Base-by-base conservation (phyloP, 495 filamentous ascomycete genomes). In the Lentithecium fluviatile region DNA sequence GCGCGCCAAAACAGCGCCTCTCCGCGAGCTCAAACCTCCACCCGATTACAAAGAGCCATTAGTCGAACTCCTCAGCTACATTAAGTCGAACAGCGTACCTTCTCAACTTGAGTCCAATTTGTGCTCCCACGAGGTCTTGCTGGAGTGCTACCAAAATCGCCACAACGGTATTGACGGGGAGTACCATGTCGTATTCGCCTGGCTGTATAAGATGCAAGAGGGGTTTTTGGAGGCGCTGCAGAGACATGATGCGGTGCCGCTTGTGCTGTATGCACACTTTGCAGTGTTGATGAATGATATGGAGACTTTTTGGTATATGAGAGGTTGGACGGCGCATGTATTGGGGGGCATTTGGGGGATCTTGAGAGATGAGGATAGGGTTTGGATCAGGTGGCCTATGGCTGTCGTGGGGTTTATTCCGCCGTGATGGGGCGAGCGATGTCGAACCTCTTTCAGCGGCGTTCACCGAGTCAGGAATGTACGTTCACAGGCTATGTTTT, bases 261-360 rank as follows among this genome's bases (percentile, higher is more conserved):
- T 57, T 13, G 32, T 57, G 10, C 15, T 57, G 12, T 48, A 47
- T n/a, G 54, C 54, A 12, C 36, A 57, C n/a, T 57, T 46, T 46
- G 13, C 32, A 6, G 42, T 57, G 19, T 12, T 57, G 23, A 17
- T 57, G 43, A 21, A n/a, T 0, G 54, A 57, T 29, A 57, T 57
- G 54, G 54, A 57, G 25, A n/a, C 40, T 21, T 37, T 57, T 20
- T 57, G 54, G 54, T 57, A 57, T 36, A 38, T 57, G 20, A 57
- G 36, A 17, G 54, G 54, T 8, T 57, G 54, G 54, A 57, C 54
- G 42, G 17, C 21, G n/a, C 54, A 57, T 37, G 54, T 57, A 4
- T 20, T 57, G 42, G 42, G 25, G n/a, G 54, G 54, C 2, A 57
- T 57, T 37, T 57, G 29, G 19, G 43, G 21, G 15, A 24, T 47